Conservation (phyloP, 768 basidiomycete species). For the Strobilomyces echinocephalus region DNA sequence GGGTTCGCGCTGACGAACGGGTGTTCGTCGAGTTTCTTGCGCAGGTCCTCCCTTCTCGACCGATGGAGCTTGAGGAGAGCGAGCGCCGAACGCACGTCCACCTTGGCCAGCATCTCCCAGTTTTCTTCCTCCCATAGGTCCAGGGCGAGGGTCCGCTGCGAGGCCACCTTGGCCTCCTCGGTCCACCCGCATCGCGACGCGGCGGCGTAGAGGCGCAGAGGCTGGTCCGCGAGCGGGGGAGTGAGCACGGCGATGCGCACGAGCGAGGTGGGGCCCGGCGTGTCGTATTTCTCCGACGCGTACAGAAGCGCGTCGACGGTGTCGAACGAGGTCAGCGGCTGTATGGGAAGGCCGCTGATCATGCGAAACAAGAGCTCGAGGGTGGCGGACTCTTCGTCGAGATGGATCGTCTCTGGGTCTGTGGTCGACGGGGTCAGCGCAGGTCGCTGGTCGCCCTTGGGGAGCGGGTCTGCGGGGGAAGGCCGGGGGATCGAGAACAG, state of each 20-base stretch:
- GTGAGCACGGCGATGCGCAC: constrained; percentile 55
- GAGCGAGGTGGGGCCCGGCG: constrained; percentile 59
- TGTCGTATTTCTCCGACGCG: constrained; percentile 67
- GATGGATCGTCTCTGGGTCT: constrained; percentile 40
- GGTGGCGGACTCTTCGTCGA: constrained; percentile 53
- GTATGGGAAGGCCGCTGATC: constrained; percentile 55
- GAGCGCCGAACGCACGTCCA: constrained; percentile 49
- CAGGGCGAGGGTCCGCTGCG: constrained; percentile 49
- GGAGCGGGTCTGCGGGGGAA: neutral
- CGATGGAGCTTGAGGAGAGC: constrained; percentile 54
- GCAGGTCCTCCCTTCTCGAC: constrained; percentile 45
- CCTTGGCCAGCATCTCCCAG: constrained; percentile 41
- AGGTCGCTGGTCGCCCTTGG: neutral
- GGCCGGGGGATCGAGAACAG: constrained; percentile 56
- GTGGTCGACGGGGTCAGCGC: constrained; percentile 10
- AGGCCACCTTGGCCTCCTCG: constrained; percentile 50
- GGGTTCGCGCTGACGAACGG: constrained; percentile 55
- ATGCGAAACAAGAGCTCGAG: constrained; percentile 57
- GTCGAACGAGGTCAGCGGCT: constrained; percentile 47
- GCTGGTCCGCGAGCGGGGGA: constrained; percentile 44
- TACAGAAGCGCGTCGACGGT: constrained; percentile 52
- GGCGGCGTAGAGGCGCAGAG: constrained; percentile 50
- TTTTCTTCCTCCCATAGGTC: constrained; percentile 46
- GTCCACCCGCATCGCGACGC: constrained; percentile 59
- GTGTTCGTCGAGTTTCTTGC: constrained; percentile 46